Percentiles rank a stretch among this genome's conserved stretches.
These are phyloP conservation scores for Epichloe gansuensis DNA, from an alignment of 2,329 filamentous ascomycete genomes.

Conservation along the genomic window DNA sequence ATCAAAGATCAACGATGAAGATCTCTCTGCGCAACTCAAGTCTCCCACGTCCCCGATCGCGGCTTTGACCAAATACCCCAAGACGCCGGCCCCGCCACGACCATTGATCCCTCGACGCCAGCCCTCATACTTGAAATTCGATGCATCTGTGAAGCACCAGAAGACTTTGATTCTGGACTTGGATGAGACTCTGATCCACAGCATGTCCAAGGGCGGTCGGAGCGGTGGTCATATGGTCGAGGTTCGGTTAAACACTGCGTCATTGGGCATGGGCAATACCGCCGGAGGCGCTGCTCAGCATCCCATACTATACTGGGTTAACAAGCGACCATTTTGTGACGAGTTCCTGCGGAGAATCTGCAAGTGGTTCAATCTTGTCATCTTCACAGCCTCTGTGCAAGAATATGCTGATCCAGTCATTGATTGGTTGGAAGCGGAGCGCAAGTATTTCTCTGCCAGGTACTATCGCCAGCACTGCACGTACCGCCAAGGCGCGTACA, in stretches of 20 bases:
- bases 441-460: slow-evolving; percentile 86
- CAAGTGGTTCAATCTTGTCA: slow-evolving; percentile 96
- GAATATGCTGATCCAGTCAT: slow-evolving; percentile 98
- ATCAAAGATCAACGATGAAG: slow-evolving; percentile 30
- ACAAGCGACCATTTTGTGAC: slow-evolving; percentile 94
- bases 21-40: slow-evolving; percentile 72
- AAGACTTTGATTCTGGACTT: slow-evolving; percentile 94
- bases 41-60: slow-evolving; percentile 79
- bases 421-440: slow-evolving; percentile 93
- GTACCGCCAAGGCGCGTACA: slow-evolving; percentile 87
- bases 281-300: slow-evolving; percentile 64
- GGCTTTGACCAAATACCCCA: slow-evolving; percentile 77
- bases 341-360: slow-evolving; percentile 85
- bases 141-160: slow-evolving; percentile 48
- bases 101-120: slow-evolving; percentile 82
- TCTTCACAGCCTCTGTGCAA: slow-evolving; percentile 95
- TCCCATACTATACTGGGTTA: slow-evolving; percentile 95
- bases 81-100: slow-evolving; percentile 75
- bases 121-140: slow-evolving; percentile 67
- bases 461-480: slow-evolving; percentile 98
- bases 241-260: slow-evolving; percentile 69
- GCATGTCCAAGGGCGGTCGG: slow-evolving; percentile 88
- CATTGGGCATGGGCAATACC: slow-evolving; percentile 50
- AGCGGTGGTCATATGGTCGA: slow-evolving; percentile 98
- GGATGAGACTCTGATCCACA: slow-evolving; percentile 96